phyloP scores from a whole-genome alignment of 345 rosid species.

The Syzygium aromaticum region DNA sequence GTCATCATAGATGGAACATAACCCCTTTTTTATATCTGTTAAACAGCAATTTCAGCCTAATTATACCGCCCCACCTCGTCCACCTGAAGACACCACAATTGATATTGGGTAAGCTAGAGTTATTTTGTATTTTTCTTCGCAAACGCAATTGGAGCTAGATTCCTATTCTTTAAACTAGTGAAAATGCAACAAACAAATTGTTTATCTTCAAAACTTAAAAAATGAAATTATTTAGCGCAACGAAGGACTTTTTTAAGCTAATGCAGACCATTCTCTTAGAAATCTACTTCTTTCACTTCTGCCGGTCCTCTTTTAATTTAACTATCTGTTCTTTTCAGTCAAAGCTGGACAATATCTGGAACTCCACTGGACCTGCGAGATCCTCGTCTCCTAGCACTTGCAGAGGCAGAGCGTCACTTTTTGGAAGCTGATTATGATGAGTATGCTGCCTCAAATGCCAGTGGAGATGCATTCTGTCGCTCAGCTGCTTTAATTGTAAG shows the following conservation, averaged over 20 bases:
- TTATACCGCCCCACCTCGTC: constrained; percentile 73
- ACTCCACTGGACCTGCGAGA: constrained; percentile 67
- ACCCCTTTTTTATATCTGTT: constrained; percentile 7
- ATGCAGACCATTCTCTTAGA: background rate
- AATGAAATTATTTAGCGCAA: background rate
- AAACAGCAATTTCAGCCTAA: constrained; percentile 70
- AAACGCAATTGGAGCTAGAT: background rate
- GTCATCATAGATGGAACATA: background rate
- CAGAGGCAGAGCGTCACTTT: constrained; percentile 88
- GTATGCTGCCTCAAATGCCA: constrained; percentile 67
- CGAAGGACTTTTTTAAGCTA: background rate
- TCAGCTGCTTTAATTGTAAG: constrained; percentile 80
- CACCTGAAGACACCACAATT: constrained; percentile 64
- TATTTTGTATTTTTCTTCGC: background rate
- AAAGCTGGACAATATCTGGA: constrained; percentile 92
- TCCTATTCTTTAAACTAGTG: background rate
- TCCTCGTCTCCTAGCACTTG: constrained; percentile 79
- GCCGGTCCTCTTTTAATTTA: background rate
- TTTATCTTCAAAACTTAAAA: background rate
- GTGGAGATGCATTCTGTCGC: constrained; percentile 89
- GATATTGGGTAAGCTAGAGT: constrained; percentile 66
- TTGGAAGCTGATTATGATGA: constrained; percentile 84
- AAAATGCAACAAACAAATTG: background rate
- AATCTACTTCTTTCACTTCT: background rate
- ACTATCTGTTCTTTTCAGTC: constrained; percentile 26